A percentile compares a stretch with the other conserved stretches of the same genome.
Conservation (phyloP, 306 rosid genomes). For the Cyclanthera cordifolia region DNA sequence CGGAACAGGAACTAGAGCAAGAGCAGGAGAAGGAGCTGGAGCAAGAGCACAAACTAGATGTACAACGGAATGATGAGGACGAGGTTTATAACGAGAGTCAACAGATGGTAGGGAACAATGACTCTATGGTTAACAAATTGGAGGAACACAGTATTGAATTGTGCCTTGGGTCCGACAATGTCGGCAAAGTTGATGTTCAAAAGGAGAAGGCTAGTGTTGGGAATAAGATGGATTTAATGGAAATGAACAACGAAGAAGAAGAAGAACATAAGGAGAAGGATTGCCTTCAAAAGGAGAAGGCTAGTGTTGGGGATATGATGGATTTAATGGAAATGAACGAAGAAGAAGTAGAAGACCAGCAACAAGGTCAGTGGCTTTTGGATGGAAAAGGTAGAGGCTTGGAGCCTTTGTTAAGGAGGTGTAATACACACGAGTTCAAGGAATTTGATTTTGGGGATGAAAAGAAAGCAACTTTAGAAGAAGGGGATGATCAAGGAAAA, state of each 20-base stretch:
- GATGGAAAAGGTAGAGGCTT: slow-evolving; percentile 27
- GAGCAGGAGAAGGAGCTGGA: no score
- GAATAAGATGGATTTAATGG: slow-evolving; percentile 46
- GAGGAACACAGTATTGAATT: slow-evolving; percentile 46
- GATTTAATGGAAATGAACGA: slow-evolving; percentile 43
- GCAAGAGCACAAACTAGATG: slow-evolving; percentile 10
- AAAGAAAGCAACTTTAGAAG: slow-evolving; percentile 7
- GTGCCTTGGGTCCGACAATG: slow-evolving; percentile 44
- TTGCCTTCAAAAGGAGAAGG: no score
- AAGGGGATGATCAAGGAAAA: slow-evolving; percentile 21
- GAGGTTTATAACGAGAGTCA: slow-evolving; percentile 27
- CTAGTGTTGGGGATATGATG: no score
- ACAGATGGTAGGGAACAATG: slow-evolving; percentile 31
- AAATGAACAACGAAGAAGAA: slow-evolving; percentile 29
- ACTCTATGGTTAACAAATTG: slow-evolving; percentile 24
- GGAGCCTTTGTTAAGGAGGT: slow-evolving; percentile 40
- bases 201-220: slow-evolving; percentile 28
- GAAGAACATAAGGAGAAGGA: no score
- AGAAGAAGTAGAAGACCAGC: slow-evolving; percentile 25
- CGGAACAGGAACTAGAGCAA: not conserved
- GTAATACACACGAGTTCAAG: slow-evolving; percentile 29
- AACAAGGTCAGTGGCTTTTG: slow-evolving; percentile 39
- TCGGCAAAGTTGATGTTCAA: slow-evolving; percentile 23
- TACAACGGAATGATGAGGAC: slow-evolving; percentile 28
- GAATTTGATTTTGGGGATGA: slow-evolving; percentile 25